Percentiles rank a stretch among this genome's conserved stretches.
Evolutionary conservation across 1,284 basidiomycete species (phyloP).

Genomic region (Pterulicium gracile): DNA sequence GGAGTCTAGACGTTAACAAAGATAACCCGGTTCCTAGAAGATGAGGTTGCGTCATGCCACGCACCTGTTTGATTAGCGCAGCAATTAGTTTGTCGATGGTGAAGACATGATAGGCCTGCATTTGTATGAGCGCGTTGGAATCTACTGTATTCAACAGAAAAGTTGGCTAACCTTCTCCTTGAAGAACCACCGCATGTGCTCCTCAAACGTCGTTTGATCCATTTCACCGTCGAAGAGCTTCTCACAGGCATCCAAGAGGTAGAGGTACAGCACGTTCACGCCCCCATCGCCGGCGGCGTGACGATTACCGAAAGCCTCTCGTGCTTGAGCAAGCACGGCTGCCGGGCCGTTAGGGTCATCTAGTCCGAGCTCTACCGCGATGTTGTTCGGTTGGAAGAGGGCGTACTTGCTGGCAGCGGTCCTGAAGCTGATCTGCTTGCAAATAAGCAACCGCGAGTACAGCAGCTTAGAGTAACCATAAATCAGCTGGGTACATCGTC

Average conservation of each 20-base stretch:
- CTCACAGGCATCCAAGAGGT: constrained; percentile 86
- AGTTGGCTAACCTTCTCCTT: constrained; percentile 69
- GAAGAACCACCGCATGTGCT: constrained; percentile 95
- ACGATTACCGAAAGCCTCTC: constrained; percentile 39
- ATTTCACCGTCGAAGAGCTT: constrained; percentile 90
- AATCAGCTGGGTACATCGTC: constrained; percentile 5
- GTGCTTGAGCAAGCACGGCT: constrained; percentile 51
- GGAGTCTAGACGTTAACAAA: background rate
- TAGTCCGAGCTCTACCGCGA: constrained; percentile 62
- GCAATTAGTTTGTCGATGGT: constrained; percentile 88
- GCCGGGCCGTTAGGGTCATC: constrained; percentile 70
- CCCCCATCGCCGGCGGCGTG: constrained; percentile 23
- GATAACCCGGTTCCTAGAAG: background rate
- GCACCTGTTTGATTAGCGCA: constrained; percentile 81
- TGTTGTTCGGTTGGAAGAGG: constrained; percentile 53
- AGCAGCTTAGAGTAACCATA: constrained; percentile 53
- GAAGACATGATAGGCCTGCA: constrained; percentile 76
- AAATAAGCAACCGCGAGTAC: constrained; percentile 80
- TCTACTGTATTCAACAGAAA: constrained; percentile 5
- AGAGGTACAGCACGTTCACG: constrained; percentile 71
- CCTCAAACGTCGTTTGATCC: constrained; percentile 86
- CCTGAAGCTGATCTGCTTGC: constrained; percentile 71
- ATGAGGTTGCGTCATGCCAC: constrained; percentile 11
- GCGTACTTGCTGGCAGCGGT: constrained; percentile 50
- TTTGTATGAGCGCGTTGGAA: constrained; percentile 16